Conservation (phyloP, 805 yeast species). For the Kodamaea kakaduensis region DNA sequence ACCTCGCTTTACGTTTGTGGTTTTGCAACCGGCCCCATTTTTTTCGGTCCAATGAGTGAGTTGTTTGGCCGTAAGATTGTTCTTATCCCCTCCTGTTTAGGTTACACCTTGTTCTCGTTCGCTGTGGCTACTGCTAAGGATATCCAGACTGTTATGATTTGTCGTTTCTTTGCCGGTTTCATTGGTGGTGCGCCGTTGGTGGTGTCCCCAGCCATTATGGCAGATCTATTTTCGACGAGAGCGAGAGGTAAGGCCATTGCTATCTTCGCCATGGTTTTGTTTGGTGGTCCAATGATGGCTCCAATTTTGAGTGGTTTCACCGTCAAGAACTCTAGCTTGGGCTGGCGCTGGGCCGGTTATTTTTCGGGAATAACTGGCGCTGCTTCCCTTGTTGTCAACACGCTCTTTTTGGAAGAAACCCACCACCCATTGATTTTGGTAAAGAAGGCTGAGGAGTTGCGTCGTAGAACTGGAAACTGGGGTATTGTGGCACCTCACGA, state of each 20-base stretch:
- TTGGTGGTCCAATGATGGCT: conserved; percentile 75
- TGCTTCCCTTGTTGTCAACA: conserved; percentile 27
- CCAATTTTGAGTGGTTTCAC: conserved; percentile 56
- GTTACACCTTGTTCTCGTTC: conserved; percentile 36
- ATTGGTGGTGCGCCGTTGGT: conserved; percentile 84
- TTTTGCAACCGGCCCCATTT: conserved; percentile 86
- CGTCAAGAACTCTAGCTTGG: conserved; percentile 33
- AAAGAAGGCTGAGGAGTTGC: conserved; percentile 30
- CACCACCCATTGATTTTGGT: conserved; percentile 37
- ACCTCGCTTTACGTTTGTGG: conserved; percentile 85
- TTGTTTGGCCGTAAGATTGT: conserved; percentile 38
- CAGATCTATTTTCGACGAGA: conserved; percentile 68
- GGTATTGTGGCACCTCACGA: conserved; percentile 38
- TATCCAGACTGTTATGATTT: conserved; percentile 68
- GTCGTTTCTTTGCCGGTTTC: conserved; percentile 77
- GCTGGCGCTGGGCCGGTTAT: conserved; percentile 61
- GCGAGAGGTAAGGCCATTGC: conserved; percentile 75
- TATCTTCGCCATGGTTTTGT: conserved; percentile 67
- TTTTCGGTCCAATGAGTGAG: conserved; percentile 25
- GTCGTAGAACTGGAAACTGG: conserved; percentile 41
- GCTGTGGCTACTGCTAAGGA: conserved; percentile 79
- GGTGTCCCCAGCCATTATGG: conserved; percentile 81
- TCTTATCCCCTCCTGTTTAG: conserved; percentile 38
- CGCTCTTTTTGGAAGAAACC: conserved; percentile 35
- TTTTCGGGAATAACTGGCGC: conserved; percentile 41